Conservation (phyloP, 2,329 filamentous ascomycete genomes). For the Colletotrichum coccodes region DNA sequence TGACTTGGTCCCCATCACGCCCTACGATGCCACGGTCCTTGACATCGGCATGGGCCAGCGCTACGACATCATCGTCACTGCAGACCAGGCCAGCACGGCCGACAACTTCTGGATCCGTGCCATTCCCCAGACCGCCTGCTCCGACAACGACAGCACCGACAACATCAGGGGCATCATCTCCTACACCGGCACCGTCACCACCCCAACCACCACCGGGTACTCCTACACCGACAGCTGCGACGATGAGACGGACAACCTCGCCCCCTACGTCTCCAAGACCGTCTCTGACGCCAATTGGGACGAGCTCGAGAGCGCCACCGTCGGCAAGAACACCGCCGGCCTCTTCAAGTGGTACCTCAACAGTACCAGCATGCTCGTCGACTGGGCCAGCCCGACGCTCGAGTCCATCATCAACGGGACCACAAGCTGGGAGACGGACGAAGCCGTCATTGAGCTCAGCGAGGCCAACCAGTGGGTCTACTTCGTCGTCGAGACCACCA, state of each 20-base stretch:
- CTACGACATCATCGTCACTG: conserved; percentile 59
- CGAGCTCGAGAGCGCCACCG: conserved; percentile 40
- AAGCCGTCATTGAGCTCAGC: conserved; percentile 42
- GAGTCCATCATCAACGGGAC: conserved; percentile 35
- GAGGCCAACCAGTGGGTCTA: conserved; percentile 42
- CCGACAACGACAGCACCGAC: conserved; percentile 47
- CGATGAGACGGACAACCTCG: conserved; percentile 47
- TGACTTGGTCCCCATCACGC: conserved; percentile 68
- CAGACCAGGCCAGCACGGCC: conserved; percentile 41
- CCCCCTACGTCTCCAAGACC: conserved; percentile 45
- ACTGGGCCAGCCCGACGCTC: conserved; percentile 44
- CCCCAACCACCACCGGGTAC: conserved; percentile 31
- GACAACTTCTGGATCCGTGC: conserved; percentile 61
- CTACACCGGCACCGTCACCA: conserved; percentile 43
- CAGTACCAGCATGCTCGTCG: conserved; percentile 43
- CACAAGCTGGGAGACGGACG: conserved; percentile 35
- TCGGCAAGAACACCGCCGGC: conserved; percentile 39
- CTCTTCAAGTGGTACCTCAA: conserved; percentile 60
- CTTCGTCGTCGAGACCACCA: conserved; percentile 39
- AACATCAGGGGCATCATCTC: conserved; percentile 61
- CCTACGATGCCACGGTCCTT: conserved; percentile 62
- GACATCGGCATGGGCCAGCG: conserved; percentile 59
- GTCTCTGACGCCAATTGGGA: conserved; percentile 42
- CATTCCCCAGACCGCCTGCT: conserved; percentile 53
- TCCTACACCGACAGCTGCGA: conserved; percentile 40